These are phyloP conservation scores for Atkinsonella hypoxylon DNA, from an alignment of 2,329 filamentous ascomycete species.

Conservation along the genomic window DNA sequence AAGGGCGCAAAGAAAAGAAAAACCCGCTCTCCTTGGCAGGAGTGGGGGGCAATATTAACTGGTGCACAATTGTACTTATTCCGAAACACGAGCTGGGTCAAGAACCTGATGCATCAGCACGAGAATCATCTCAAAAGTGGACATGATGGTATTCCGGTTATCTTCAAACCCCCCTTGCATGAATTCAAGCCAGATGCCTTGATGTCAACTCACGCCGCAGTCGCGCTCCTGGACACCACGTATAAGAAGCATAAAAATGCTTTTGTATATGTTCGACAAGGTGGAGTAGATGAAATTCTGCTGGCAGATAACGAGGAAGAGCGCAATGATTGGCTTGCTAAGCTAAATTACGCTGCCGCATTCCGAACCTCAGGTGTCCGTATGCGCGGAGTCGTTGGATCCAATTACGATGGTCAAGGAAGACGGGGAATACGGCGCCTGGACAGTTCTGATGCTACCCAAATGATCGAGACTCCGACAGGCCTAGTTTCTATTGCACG, in stretches of 20 bases:
- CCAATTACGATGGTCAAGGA: constrained; percentile 72
- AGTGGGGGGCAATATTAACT: constrained; percentile 94
- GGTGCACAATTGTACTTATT: constrained; percentile 98
- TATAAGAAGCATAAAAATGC: constrained; percentile 96
- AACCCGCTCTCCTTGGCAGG: constrained; percentile 90
- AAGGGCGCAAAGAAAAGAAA: constrained; percentile 93
- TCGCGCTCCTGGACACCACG: constrained; percentile 71
- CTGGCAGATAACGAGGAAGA: constrained; percentile 83
- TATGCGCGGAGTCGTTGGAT: constrained; percentile 77
- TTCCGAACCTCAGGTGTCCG: constrained; percentile 86
- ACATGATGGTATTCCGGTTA: constrained; percentile 62
- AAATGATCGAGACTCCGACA: constrained; percentile 54
- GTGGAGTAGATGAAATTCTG: constrained; percentile 79
- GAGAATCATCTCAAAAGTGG: constrained; percentile 71
- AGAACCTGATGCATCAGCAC: constrained; percentile 78
- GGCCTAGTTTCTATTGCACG: constrained; percentile 65
- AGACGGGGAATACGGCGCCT: constrained; percentile 60
- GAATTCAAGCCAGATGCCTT: constrained; percentile 90
- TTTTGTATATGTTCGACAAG: constrained; percentile 80
- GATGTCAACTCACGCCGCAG: constrained; percentile 87
- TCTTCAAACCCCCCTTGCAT: constrained; percentile 80
- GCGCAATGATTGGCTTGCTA: constrained; percentile 92
- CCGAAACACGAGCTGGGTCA: constrained; percentile 85
- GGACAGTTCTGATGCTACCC: constrained; percentile 47
- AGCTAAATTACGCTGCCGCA: constrained; percentile 90